Percentiles rank a stretch among this genome's conserved stretches.
phyloP scores from a whole-genome alignment of 805 yeast species.

The Crinitomyces ghanaensis region DNA sequence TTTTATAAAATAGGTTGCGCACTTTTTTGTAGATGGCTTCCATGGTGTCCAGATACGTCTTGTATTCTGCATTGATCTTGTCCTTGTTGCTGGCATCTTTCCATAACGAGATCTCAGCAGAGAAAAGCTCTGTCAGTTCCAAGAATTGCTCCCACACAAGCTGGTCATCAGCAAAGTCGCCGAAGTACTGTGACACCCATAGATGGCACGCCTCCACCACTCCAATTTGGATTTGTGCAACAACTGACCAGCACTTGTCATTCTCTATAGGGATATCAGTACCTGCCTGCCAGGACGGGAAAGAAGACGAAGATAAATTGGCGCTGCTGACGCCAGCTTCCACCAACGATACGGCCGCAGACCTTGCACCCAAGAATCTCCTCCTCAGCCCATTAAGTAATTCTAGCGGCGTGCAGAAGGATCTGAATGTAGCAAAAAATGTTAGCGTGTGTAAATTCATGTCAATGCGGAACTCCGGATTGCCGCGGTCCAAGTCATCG shows the following conservation, averaged over 20 bases:
- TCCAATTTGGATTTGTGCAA: conserved; percentile 72
- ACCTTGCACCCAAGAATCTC: conserved; percentile 50
- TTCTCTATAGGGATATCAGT: conserved; percentile 25
- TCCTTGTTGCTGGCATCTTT: conserved; percentile 7
- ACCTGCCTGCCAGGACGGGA: conserved; percentile 19
- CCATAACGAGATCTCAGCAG: conserved; percentile 43
- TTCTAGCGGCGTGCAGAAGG: conserved; percentile 47
- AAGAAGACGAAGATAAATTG: conserved; percentile 5
- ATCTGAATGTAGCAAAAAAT: conserved; percentile 57
- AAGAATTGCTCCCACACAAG: conserved; percentile 47
- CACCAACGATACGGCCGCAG: conserved; percentile 47
- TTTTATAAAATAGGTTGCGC: conserved; percentile 43
- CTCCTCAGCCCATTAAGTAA: conserved; percentile 41
- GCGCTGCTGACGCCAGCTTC: conserved; percentile 18
- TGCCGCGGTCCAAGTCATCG: conserved; percentile 13
- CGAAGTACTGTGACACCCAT: conserved; percentile 60
- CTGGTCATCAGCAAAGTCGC: conserved; percentile 62
- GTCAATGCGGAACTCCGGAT: conserved; percentile 41
- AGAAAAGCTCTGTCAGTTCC: conserved; percentile 54
- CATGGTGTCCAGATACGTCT: conserved; percentile 18
- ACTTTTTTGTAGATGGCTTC: conserved; percentile 46
- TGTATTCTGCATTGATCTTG: conserved; percentile 13
- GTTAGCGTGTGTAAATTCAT: conserved; percentile 53
- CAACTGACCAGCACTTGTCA: conserved; percentile 50
- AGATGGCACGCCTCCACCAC: conserved; percentile 64